phyloP scores from a whole-genome alignment of 805 yeast species.

The Sugiyamaella qingdaonensis region DNA sequence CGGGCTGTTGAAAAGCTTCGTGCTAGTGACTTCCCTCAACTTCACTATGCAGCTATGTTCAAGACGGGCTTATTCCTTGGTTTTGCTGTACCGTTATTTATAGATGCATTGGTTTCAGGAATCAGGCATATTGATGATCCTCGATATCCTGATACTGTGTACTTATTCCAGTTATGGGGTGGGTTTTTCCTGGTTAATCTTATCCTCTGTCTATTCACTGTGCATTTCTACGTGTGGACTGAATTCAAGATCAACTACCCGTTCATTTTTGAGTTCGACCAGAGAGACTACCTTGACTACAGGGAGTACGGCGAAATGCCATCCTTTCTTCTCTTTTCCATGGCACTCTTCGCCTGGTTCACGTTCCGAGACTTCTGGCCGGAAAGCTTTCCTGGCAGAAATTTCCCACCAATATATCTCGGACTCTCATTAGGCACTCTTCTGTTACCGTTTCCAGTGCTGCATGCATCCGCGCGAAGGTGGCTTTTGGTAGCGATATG shows the following conservation, averaged over 20 bases:
- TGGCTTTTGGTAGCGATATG: slow-evolving; percentile 74
- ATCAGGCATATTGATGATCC: slow-evolving; percentile 40
- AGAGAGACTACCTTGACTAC: slow-evolving; percentile 59
- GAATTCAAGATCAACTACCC: slow-evolving; percentile 76
- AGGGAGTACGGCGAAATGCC: slow-evolving; percentile 66
- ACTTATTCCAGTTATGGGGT: slow-evolving; percentile 83
- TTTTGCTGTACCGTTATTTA: slow-evolving; percentile 61
- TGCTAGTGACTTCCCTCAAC: slow-evolving; percentile 38
- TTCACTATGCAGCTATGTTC: slow-evolving; percentile 44
- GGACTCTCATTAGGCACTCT: slow-evolving; percentile 48
- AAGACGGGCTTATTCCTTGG: slow-evolving; percentile 68
- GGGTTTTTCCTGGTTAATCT: slow-evolving; percentile 71
- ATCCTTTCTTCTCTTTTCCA: slow-evolving; percentile 49
- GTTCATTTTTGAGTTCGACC: slow-evolving; percentile 85
- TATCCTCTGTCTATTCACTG: slow-evolving; percentile 58
- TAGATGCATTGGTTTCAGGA: slow-evolving; percentile 53
- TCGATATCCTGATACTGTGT: slow-evolving; percentile 50
- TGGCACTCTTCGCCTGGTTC: slow-evolving; percentile 67
- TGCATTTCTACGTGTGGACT: slow-evolving; percentile 72
- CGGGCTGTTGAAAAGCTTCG: slow-evolving; percentile 67
- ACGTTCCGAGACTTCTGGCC: slow-evolving; percentile 72
- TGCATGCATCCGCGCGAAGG: slow-evolving; percentile 59
- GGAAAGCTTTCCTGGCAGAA: slow-evolving; percentile 51
- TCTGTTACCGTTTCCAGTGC: slow-evolving; percentile 56
- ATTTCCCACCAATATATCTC: slow-evolving; percentile 77